A percentile compares a stretch with the other conserved stretches of the same genome.
Conservation (phyloP, 2,329 filamentous ascomycete genomes). For the Penicillium fuscoglaucum region DNA sequence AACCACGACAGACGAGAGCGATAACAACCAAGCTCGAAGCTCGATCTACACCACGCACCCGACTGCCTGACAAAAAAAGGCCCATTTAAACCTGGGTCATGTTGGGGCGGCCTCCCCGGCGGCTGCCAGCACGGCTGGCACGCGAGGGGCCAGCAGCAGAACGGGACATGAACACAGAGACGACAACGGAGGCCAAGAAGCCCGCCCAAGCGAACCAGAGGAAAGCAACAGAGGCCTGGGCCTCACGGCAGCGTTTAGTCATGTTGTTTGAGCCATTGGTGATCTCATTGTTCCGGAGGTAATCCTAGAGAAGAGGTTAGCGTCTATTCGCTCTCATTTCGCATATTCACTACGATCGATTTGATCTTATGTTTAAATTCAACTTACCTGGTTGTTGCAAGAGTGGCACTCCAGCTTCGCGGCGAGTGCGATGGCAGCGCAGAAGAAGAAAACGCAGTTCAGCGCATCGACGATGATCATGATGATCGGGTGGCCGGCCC, state of each 20-base stretch:
- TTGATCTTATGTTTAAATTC: not conserved
- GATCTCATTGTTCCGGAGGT: slow-evolving; percentile 46
- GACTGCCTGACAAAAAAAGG: not conserved
- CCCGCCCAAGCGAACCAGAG: slow-evolving; percentile 53
- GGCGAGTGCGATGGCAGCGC: slow-evolving; percentile 50
- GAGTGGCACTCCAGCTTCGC: slow-evolving; percentile 47
- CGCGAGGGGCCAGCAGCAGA: slow-evolving; percentile 37
- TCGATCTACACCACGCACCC: not conserved
- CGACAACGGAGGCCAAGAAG: slow-evolving; percentile 44
- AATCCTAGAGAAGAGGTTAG: slow-evolving; percentile 32
- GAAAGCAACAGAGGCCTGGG: slow-evolving; percentile 53
- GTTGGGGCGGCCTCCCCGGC: slow-evolving; percentile 37
- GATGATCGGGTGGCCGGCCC: slow-evolving; percentile 46
- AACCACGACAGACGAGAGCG: not conserved
- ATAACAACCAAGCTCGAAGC: not conserved
- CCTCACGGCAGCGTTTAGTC: slow-evolving; percentile 51
- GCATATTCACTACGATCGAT: not conserved
- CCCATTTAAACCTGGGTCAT: slow-evolving; percentile 48
- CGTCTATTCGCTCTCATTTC: not conserved
- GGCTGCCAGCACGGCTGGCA: slow-evolving; percentile 30
- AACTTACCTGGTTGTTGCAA: slow-evolving; percentile 49
- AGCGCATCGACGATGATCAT: slow-evolving; percentile 48
- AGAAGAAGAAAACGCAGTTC: slow-evolving; percentile 52
- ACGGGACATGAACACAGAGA: slow-evolving; percentile 42
- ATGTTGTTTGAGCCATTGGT: slow-evolving; percentile 44